Base-by-base conservation (phyloP, 345 rosid species). In the Gossypium thurberi region DNA sequence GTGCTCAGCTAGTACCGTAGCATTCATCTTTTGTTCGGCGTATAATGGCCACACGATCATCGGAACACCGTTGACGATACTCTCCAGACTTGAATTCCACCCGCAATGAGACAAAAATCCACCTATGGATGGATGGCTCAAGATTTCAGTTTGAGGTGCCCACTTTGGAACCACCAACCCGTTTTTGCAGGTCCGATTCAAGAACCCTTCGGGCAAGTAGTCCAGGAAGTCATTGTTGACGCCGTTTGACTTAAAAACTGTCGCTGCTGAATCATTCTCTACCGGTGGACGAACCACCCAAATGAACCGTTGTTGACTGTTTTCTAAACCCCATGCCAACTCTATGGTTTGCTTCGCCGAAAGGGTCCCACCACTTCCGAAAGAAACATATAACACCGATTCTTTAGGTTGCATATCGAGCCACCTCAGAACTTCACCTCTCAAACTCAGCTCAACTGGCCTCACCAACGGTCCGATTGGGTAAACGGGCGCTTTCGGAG, bases 1-100 rank as follows among this genome's bases (percentile, higher is more conserved):
- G 37, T 84, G 86, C 69, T 82, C 87, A 2, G 78, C 65, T 1
- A 88, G 71, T 65, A 83, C 10, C 11, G 78, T 37, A 0, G 87
- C 88, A 70, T 85, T 90, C 91, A 90, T 83, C 58, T 59, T 83
- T 70, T 87, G 86, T 73, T 86, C 89, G 0, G 89, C 88, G 26
- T 77, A 84, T 37, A 89, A 14, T n/a, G 89, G 93, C 91, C 93
- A 87, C 10, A 76, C 87, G 26, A 84, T 74, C 85, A 89, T 84
- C 1, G 89, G 89, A 43, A 87, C 79, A 51, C 87, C 89, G n/a
- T 82, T 87, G 13, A 73, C 68, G 3, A 83, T 74, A 52, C 87
- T 83, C 80, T 83, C 87, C 43, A 82, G 53, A 4, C 79, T 70
- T 8, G 89, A 86, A 75, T 89, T 89, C 87, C 94, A 85, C 28